Evolutionary conservation across 441 rosid genomes (phyloP).

Genomic region (Pelargonium citronellum): DNA sequence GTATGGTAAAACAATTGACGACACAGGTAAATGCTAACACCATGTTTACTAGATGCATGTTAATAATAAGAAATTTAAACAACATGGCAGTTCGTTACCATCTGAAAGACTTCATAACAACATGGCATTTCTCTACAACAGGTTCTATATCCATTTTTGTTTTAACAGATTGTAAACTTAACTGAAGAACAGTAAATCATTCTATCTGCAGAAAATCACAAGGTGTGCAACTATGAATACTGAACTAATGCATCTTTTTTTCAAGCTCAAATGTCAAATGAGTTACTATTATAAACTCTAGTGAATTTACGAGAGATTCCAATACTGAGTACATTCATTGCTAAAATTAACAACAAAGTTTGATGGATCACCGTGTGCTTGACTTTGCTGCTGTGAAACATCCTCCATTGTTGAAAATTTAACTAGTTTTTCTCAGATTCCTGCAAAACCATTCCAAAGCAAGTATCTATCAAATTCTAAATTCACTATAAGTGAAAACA

Average conservation of each 20-base stretch:
- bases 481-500: not conserved
- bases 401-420: conserved; percentile 38
- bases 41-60: not conserved
- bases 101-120: not conserved
- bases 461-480: not conserved
- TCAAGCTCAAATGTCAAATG: conserved; percentile 2
- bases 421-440: not conserved
- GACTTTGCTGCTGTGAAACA: conserved; percentile 40
- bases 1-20: not conserved
- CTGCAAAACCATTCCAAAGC: conserved; percentile 11
- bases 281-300: not conserved
- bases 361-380: conserved; percentile 34
- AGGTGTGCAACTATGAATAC: not conserved
- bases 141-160: not conserved
- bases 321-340: not conserved
- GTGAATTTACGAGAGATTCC: not conserved
- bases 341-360: not conserved
- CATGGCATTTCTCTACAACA: not conserved
- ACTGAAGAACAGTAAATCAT: not conserved
- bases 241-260: not conserved
- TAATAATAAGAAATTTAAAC: not conserved
- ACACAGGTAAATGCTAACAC: not conserved
- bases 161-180: not conserved
- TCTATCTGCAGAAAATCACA: not conserved
- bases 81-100: not conserved